These are phyloP conservation scores for Fagopyrum homotropicum DNA, from an alignment of 148 eudicot genomes.

Conservation along the genomic window DNA sequence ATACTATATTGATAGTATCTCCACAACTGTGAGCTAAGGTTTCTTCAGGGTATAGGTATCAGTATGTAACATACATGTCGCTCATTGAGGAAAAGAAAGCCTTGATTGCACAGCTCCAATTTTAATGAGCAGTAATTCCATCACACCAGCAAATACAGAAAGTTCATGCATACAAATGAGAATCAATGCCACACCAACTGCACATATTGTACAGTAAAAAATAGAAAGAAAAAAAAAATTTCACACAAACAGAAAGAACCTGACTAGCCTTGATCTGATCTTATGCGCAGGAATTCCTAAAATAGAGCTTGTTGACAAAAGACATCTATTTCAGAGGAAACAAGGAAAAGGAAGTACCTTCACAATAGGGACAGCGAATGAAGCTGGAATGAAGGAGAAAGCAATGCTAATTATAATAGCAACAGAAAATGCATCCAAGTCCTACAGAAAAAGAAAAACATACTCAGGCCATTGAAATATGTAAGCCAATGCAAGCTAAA, in stretches of 20 bases:
- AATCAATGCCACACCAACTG: not conserved
- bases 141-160: not conserved
- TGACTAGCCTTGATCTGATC: not conserved
- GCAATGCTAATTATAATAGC: conserved; percentile 71
- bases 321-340: not conserved
- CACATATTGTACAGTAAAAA: not conserved
- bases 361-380: conserved; percentile 93
- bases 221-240: not conserved
- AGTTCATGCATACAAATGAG: not conserved
- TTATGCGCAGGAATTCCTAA: not conserved
- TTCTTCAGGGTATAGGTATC: not conserved
- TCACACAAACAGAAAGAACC: not conserved
- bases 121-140: not conserved
- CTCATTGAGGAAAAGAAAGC: not conserved
- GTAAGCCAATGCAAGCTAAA: not conserved
- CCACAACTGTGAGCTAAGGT: not conserved
- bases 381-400: conserved; percentile 92
- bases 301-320: not conserved
- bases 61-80: not conserved
- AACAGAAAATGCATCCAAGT: conserved; percentile 96
- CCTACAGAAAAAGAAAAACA: conserved; percentile 36
- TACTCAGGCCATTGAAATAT: conserved; percentile 6
- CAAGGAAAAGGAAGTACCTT: conserved; percentile 49
- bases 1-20: not conserved
- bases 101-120: not conserved